phyloP scores from a whole-genome alignment of 495 filamentous ascomycete genomes.

The Tuber brumale region DNA sequence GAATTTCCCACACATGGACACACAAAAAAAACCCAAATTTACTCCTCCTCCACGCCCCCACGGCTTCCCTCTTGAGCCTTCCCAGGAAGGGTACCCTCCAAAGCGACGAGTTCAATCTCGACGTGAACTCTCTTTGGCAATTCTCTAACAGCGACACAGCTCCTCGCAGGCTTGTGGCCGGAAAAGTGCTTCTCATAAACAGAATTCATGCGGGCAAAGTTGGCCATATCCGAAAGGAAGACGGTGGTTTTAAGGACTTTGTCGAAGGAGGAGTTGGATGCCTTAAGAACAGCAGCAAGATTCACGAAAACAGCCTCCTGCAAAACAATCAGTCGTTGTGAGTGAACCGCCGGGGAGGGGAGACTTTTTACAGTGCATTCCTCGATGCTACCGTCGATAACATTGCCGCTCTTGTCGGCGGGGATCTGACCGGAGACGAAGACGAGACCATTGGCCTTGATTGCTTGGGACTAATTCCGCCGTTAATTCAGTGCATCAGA shows the following conservation, averaged over 20 bases:
- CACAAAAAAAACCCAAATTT: neutral
- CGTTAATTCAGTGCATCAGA: too few relatives aligned
- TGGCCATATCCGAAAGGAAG: conserved; percentile 62
- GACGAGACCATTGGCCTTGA: conserved; percentile 72
- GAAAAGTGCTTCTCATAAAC: conserved; percentile 82
- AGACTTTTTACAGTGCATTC: conserved; percentile 43
- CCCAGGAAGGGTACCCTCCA: conserved; percentile 43
- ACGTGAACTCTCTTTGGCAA: conserved; percentile 83
- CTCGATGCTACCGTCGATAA: conserved; percentile 68
- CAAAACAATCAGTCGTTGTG: neutral
- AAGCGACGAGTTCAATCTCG: conserved; percentile 80
- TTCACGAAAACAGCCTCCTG: conserved; percentile 50
- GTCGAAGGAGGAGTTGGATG: conserved; percentile 54
- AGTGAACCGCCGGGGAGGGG: conserved; percentile 38
- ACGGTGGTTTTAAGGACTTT: conserved; percentile 67
- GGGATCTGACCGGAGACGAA: conserved; percentile 94
- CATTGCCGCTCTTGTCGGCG: conserved; percentile 64
- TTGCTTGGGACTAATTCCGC: conserved; percentile 72
- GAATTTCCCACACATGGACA: neutral
- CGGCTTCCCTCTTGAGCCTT: neutral
- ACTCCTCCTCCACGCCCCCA: neutral
- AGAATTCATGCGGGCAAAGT: conserved; percentile 72
- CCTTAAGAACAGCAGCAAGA: conserved; percentile 58
- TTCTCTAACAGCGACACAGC: conserved; percentile 84
- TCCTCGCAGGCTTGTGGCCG: conserved; percentile 68